Evolutionary conservation across 495 filamentous ascomycete species (phyloP), one percentile per base, ranked within the genome.

Genomic region (Neurospora sublineolata): DNA sequence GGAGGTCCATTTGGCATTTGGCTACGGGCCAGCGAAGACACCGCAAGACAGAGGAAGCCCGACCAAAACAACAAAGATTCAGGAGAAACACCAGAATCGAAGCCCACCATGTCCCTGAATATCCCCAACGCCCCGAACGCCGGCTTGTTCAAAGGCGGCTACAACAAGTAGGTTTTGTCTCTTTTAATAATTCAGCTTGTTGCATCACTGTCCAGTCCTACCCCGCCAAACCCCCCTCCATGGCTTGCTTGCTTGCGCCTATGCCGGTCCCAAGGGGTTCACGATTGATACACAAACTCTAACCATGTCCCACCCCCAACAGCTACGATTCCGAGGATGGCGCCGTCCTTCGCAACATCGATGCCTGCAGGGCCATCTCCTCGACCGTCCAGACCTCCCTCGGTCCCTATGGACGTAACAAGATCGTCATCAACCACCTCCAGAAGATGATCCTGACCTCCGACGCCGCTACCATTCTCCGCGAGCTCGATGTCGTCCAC

Each of bases 371-470:
- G 76, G 93, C 96, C 60, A 98, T 99, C 81, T 89, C 96, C 16
- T 89, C 90, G 74, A 99, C 96, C 67, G 96, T 99, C 38, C 93
- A 96, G 84, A 97, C 96, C 68, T 98, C 94, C 67, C 87, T 99
- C 42, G 95, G 96, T 68, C 96, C 96, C 69, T 97, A 95, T 80
- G 96, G 96, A 78, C 92, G 96, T 82, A 99, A 98, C 86, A 99
- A 99, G 86, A 97, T 99, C 81, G 93, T 99, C 84, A 97, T 99
- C 86, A 99, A 98, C 84, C 96, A 99, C 84, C 87, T 99, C 72
- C 94, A 97, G 83, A 99, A 99, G 87, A 97, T 98, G 95, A 94
- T 97, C 73, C 87, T 99, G 72, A 99, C 96, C 72, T 97, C 93
- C 64, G 96, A 99, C 80, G 96, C 96, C 44, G 96, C 96, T 74